These are phyloP conservation scores for Baorangia bicolor DNA, from an alignment of 768 basidiomycete genomes.

Conservation along the genomic window DNA sequence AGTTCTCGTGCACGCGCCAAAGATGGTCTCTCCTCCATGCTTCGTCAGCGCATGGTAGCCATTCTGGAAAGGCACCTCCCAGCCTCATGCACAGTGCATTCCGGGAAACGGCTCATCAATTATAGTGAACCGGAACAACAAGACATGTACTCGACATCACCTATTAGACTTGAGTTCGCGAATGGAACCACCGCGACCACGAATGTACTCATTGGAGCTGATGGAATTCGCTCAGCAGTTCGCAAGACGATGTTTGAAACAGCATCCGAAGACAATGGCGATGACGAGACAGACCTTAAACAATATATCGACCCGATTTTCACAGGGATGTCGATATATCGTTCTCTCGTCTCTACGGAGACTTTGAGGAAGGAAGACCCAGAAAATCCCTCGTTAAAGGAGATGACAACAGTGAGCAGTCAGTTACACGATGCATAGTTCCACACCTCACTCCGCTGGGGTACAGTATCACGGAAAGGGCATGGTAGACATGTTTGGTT, in stretches of 20 bases:
- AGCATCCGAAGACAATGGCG: neutral
- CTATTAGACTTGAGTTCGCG: slow-evolving; percentile 11
- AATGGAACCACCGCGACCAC: slow-evolving; percentile 27
- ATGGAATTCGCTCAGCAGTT: slow-evolving; percentile 38
- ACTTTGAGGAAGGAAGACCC: slow-evolving; percentile 27
- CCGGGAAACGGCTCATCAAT: slow-evolving; percentile 19
- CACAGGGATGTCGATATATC: slow-evolving; percentile 42
- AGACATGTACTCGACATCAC: slow-evolving; percentile 28
- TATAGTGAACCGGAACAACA: slow-evolving; percentile 9
- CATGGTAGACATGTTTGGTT: neutral
- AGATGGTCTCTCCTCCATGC: slow-evolving; percentile 15
- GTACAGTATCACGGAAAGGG: slow-evolving; percentile 15
- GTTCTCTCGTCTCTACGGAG: slow-evolving; percentile 37
- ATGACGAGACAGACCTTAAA: neutral
- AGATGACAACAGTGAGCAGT: slow-evolving; percentile 22
- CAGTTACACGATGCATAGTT: neutral
- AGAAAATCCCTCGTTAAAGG: slow-evolving; percentile 19
- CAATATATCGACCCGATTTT: slow-evolving; percentile 33
- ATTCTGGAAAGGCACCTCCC: slow-evolving; percentile 21
- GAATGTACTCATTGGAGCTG: slow-evolving; percentile 46
- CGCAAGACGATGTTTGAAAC: slow-evolving; percentile 25
- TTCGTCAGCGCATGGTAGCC: slow-evolving; percentile 23
- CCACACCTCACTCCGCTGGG: slow-evolving; percentile 6
- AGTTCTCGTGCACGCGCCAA: no score
- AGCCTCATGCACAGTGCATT: slow-evolving; percentile 15